Evolutionary conservation across 202 grass and related monocot genomes (phyloP).

Genomic region (Tripidium arundinaceum): DNA sequence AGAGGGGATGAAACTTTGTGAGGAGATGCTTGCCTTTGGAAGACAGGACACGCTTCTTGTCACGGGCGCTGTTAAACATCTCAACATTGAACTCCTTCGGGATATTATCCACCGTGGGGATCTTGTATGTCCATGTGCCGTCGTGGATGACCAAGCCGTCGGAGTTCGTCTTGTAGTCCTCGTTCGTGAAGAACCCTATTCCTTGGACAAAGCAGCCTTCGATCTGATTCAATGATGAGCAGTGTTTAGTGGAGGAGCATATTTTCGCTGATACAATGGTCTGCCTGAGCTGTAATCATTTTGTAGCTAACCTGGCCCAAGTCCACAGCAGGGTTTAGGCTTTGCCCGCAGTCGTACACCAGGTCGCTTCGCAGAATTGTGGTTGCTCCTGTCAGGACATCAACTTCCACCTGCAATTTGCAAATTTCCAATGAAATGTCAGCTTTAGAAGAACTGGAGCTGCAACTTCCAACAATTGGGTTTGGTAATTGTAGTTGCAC

Average conservation of each 20-base stretch:
- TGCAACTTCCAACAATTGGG: neutral
- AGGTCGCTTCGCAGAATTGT: slow-evolving; percentile 73
- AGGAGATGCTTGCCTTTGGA: slow-evolving; percentile 51
- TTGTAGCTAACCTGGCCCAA: slow-evolving; percentile 60
- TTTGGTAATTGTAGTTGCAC: neutral
- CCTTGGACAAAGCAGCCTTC: slow-evolving; percentile 92
- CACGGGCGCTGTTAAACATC: slow-evolving; percentile 61
- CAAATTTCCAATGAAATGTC: neutral
- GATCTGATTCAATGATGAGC: slow-evolving; percentile 35
- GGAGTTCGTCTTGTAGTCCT: slow-evolving; percentile 66
- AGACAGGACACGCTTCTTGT: slow-evolving; percentile 68
- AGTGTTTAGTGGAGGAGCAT: neutral
- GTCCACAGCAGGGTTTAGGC: slow-evolving; percentile 83
- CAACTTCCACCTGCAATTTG: slow-evolving; percentile 69
- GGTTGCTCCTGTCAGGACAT: slow-evolving; percentile 72
- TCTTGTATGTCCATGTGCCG: slow-evolving; percentile 95
- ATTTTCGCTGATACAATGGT: neutral
- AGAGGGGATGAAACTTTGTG: neutral
- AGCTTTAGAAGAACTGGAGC: neutral
- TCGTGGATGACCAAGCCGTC: slow-evolving; percentile 73
- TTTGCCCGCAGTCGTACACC: slow-evolving; percentile 72
- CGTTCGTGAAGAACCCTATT: slow-evolving; percentile 88
- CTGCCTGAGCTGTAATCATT: neutral
- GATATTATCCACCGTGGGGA: slow-evolving; percentile 85
- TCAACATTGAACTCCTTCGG: slow-evolving; percentile 87